Evolutionary conservation across 1,284 basidiomycete genomes (phyloP).

Genomic region (Leccinum griseonigrum): DNA sequence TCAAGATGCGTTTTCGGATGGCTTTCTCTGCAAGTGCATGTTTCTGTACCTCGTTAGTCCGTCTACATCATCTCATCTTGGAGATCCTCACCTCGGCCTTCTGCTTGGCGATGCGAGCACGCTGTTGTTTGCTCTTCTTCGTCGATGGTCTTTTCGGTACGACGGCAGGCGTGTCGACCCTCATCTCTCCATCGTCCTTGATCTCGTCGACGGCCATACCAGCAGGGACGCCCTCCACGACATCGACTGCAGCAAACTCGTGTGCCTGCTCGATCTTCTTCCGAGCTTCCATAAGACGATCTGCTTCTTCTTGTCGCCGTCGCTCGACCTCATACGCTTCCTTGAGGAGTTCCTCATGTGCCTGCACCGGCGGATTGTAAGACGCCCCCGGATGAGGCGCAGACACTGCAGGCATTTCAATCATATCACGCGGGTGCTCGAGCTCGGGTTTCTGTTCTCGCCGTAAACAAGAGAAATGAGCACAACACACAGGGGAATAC

Average conservation of each 20-base stretch:
- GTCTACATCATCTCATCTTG: background rate
- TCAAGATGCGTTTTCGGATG: slow-evolving; percentile 55
- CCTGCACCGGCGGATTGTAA: slow-evolving; percentile 86
- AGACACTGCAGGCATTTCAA: slow-evolving; percentile 64
- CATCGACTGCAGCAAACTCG: slow-evolving; percentile 26
- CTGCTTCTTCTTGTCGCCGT: slow-evolving; percentile 52
- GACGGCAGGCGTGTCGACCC: slow-evolving; percentile 27
- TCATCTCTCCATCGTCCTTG: slow-evolving; percentile 39
- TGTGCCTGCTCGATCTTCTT: slow-evolving; percentile 53
- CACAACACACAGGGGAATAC: slow-evolving; percentile 28
- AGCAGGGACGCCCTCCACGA: slow-evolving; percentile 30
- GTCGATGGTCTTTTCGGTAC: slow-evolving; percentile 47
- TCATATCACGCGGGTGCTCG: slow-evolving; percentile 49
- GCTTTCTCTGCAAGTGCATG: slow-evolving; percentile 57
- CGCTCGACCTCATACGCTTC: slow-evolving; percentile 71
- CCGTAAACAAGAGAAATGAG: background rate
- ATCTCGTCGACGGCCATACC: slow-evolving; percentile 65
- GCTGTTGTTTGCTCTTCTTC: slow-evolving; percentile 76
- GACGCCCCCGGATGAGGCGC: slow-evolving; percentile 85
- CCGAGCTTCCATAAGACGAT: slow-evolving; percentile 53
- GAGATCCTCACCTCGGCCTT: slow-evolving; percentile 54
- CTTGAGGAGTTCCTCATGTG: slow-evolving; percentile 75
- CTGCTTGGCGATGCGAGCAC: slow-evolving; percentile 57
- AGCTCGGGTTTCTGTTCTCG: slow-evolving; percentile 45
- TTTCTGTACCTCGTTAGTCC: slow-evolving; percentile 46